Percentiles rank a stretch among this genome's conserved stretches.
Conservation (phyloP, 352 stramenopile species). For the Globisporangium polare region DNA sequence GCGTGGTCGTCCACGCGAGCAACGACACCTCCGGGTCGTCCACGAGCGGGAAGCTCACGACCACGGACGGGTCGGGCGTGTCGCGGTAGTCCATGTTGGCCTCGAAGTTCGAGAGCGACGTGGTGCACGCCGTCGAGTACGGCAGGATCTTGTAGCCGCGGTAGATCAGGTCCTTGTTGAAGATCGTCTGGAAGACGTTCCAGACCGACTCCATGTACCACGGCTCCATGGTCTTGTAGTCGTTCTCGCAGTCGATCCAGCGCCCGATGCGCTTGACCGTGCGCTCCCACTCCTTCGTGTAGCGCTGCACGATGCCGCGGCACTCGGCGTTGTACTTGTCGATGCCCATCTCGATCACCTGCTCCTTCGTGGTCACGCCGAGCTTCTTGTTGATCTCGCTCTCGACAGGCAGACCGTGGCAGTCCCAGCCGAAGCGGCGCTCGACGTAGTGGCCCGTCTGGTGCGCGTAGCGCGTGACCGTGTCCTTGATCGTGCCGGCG, state of each 20-base stretch:
- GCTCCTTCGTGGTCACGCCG: conserved; percentile 95
- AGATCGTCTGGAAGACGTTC: conserved; percentile 99
- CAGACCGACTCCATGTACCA: conserved; percentile 99
- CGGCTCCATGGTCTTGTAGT: conserved; percentile 99
- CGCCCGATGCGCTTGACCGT: conserved; percentile 97
- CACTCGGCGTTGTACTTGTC: conserved; percentile 99
- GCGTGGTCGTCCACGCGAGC: conserved; percentile 99
- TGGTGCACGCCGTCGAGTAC: conserved; percentile 97
- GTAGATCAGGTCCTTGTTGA: conserved; percentile 98
- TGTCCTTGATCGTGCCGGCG: conserved; percentile 99
- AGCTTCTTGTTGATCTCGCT: conserved; percentile 99
- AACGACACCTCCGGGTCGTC: conserved; percentile 87
- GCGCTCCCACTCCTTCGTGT: conserved; percentile 98
- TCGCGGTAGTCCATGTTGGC: conserved; percentile 99
- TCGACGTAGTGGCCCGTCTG: conserved; percentile 97
- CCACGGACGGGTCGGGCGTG: conserved; percentile 96
- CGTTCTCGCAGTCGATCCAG: conserved; percentile 99
- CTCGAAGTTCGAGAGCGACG: conserved; percentile 99
- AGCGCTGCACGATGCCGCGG: conserved; percentile 96
- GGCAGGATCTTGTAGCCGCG: conserved; percentile 99
- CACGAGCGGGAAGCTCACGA: conserved; percentile 95
- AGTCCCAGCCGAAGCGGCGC: conserved; percentile 99
- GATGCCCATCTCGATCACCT: conserved; percentile 97
- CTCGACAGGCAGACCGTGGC: conserved; percentile 98
- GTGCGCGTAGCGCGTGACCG: conserved; percentile 99